Conservation (phyloP, 768 basidiomycete genomes). For the Clitopilus passeckerianus region DNA sequence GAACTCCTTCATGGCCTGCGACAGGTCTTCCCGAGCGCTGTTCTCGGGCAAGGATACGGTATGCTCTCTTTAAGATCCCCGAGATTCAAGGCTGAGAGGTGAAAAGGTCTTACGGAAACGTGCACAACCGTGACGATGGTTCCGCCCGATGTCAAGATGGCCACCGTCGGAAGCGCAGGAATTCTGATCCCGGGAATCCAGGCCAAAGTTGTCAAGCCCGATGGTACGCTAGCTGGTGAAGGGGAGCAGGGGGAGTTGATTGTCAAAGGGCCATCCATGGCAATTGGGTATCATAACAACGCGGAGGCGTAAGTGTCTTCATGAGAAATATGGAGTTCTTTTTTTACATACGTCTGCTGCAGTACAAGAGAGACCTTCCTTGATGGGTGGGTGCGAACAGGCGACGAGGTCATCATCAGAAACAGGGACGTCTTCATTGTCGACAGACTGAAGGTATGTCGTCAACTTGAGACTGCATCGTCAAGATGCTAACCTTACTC, state of each 20-base stretch:
- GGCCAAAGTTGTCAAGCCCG: slow-evolving; percentile 52
- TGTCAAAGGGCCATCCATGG: slow-evolving; percentile 55
- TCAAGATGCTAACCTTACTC: background rate
- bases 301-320: slow-evolving; percentile 42
- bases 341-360: background rate
- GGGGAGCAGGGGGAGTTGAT: slow-evolving; percentile 62
- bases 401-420: slow-evolving; percentile 68
- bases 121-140: slow-evolving; percentile 46
- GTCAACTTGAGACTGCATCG: background rate
- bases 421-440: slow-evolving; percentile 63
- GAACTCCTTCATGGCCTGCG: slow-evolving; percentile 43
- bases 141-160: slow-evolving; percentile 35
- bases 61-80: background rate
- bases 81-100: background rate
- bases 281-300: slow-evolving; percentile 55
- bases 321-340: slow-evolving; percentile 14
- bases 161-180: slow-evolving; percentile 52
- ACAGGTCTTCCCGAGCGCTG: slow-evolving; percentile 50
- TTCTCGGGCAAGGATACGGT: slow-evolving; percentile 67
- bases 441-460: slow-evolving; percentile 65
- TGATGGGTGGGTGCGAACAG: slow-evolving; percentile 64
- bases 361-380: slow-evolving; percentile 65
- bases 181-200: slow-evolving; percentile 51
- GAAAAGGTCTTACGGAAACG: slow-evolving; percentile 60
- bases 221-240: slow-evolving; percentile 50